Conservation (phyloP, 164 flowering plant species). For the Warburgia ugandensis region DNA sequence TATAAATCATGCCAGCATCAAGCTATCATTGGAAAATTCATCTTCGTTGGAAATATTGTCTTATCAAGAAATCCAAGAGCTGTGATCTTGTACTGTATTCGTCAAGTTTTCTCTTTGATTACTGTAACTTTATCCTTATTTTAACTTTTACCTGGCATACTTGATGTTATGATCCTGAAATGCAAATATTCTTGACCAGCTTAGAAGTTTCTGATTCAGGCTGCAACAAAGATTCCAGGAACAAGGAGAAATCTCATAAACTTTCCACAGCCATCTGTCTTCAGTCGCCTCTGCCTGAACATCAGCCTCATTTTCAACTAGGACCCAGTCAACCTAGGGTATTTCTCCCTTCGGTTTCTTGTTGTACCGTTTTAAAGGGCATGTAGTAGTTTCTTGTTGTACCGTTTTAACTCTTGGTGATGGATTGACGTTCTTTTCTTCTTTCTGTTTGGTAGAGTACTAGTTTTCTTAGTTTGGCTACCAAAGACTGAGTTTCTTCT, state of each 20-base stretch:
- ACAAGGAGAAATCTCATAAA: constrained; percentile 33
- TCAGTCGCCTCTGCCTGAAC: constrained; percentile 31
- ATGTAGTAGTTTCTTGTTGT: no score
- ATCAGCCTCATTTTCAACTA: constrained; percentile 35
- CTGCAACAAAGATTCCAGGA: constrained; percentile 27
- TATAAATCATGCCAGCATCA: no score
- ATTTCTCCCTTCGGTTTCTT: constrained; percentile 2
- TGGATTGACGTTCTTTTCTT: background rate
- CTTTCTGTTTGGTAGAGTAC: background rate
- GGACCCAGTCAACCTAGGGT: constrained; percentile 71
- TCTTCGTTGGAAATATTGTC: no score
- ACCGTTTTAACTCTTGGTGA: background rate
- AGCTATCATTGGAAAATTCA: no score
- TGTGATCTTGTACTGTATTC: no score
- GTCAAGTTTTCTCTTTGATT: no score
- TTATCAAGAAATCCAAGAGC: no score
- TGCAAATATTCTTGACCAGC: background rate
- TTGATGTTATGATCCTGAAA: background rate
- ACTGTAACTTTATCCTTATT: no score
- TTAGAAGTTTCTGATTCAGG: no score
- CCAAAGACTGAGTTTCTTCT: constrained; percentile 3
- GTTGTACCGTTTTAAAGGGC: no score
- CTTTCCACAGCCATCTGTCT: constrained; percentile 23
- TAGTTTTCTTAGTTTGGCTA: background rate
- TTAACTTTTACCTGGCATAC: no score